phyloP scores from a whole-genome alignment of 768 basidiomycete species.

The Boletus huronensis region DNA sequence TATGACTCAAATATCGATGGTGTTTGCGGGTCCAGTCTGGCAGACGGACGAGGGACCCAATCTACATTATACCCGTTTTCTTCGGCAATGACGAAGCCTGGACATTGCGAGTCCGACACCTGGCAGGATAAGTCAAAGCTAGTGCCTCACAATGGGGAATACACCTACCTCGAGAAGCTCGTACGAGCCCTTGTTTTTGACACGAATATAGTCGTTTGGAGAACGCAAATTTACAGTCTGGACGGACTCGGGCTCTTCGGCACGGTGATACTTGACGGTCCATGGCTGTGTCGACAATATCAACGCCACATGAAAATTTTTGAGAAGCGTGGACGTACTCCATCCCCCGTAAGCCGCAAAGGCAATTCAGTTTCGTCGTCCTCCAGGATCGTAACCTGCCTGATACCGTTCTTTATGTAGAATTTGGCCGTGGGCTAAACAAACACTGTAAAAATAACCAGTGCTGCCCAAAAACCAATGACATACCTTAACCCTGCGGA shows the following conservation, averaged over 20 bases:
- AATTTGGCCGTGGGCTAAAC: slow-evolving; percentile 82
- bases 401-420: slow-evolving; percentile 61
- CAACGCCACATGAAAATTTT: not conserved
- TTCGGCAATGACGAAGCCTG: slow-evolving; percentile 60
- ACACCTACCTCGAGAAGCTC: slow-evolving; percentile 62
- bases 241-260: slow-evolving; percentile 40
- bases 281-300: slow-evolving; percentile 62
- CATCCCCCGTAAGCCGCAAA: slow-evolving; percentile 85
- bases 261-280: slow-evolving; percentile 69
- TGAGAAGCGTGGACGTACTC: slow-evolving; percentile 48
- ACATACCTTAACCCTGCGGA: slow-evolving; percentile 72
- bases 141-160: not conserved
- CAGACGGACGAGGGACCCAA: slow-evolving; percentile 78
- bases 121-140: slow-evolving; percentile 27
- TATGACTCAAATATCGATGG: slow-evolving; percentile 53
- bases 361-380: slow-evolving; percentile 71
- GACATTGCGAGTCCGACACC: slow-evolving; percentile 84
- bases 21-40: slow-evolving; percentile 59
- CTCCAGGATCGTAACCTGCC: slow-evolving; percentile 65
- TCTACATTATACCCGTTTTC: slow-evolving; percentile 67
- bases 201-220: slow-evolving; percentile 69
- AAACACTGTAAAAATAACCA: not conserved
- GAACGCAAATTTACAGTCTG: slow-evolving; percentile 44
- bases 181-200: slow-evolving; percentile 74
- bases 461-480: not conserved